Evolutionary conservation across 805 yeast genomes (phyloP), one percentile per base, ranked within the genome.

Genomic region (Ogataea populi-albae): DNA sequence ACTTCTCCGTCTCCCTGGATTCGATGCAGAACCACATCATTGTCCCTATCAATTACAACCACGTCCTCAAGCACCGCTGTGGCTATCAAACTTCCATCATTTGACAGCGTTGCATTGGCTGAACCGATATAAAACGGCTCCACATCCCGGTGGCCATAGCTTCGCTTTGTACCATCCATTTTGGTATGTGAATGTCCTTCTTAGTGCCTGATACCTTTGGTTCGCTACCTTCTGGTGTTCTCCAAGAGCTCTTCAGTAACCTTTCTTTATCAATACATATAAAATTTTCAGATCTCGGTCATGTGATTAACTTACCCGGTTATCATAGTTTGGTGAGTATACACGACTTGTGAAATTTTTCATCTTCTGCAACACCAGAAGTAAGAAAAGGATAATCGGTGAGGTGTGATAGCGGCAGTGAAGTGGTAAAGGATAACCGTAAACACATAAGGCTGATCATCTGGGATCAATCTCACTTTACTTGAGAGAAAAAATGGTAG

Each of bases 81-180:
- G 6, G 94, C 96, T 37, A 89, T 57, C 1, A 82, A 50, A 4
- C 66, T 50, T 6, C 81, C 86, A 47, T 79, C 81, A 10, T 60
- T 62, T 3, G 88, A 75, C 8, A 86, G 55, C 0, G 86, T 67
- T 2, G 87, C 93, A 19, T 81, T 68, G 2, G 93, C 76, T 5
- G 93, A 86, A 18, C 97, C 96, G 11, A 86, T 76, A 57, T 86
- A 93, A 49, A 89, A 80, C 11, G 98, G 98, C 34, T 77, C 79
- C 26, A 91, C 69, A 36, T 76, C 73, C 8, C 49, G 51, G 43
- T 69, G 64, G 37, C 58, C 62, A 30, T 55, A 59, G 37, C 60
- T 57, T 41, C 60, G 49, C 30, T 58, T 55, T 4, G 54, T 45
- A 5, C 22, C 38, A 24, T 47, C 45, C 50, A 45, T 37, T n/a